Base-by-base conservation (phyloP, 2,329 filamentous ascomycete genomes). In the Metarhizium humberi region DNA sequence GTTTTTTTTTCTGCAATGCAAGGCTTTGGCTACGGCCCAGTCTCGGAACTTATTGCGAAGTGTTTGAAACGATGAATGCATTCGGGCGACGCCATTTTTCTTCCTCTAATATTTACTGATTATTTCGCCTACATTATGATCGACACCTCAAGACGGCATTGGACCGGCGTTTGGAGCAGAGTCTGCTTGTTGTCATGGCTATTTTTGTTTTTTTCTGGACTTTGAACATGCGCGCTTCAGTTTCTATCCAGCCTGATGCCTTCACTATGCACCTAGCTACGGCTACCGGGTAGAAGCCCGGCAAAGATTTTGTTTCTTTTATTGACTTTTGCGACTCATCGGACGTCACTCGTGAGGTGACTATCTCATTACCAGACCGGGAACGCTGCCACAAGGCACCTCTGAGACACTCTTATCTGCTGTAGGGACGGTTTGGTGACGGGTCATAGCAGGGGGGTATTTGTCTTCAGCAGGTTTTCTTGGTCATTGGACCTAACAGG, bases 61-160 rank as follows among this genome's bases (percentile, higher is more conserved):
- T 34, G 29, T 13, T 11, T n/a, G 18, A 43, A 32, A 49, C 25
- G 16, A 14, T 30, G 6, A 25, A 54, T 47, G 55, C 20, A 53
- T 20, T 4, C 3, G 18, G n/a, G 18, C 36, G 29, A 50, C n/a
- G 53, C 36, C 40, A 13, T 51, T 48, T 52, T 25, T 25, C 25
- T 25, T 25, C 4, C 25, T 25, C 25, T 40, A 8, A 34, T 34
- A 43, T 30, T 53, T 18, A 18, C 5, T 7, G 29, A 47, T 10
- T 14, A 30, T 50, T 51, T 14, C 14, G 29, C 29, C n/a, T 18
- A 18, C 52, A 47, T 50, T 13, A 52, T 36, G 42, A 47, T 50
- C 10, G 45, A 50, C 45, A 43, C 20, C n/a, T 42, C 46, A 57
- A 52, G 55, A 50, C 55, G 53, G 52, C 55, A 57, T 57, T 29